Evolutionary conservation across 2,329 filamentous ascomycete genomes (phyloP), one percentile per base, ranked within the genome.

Genomic region (Exserohilum turcica): DNA sequence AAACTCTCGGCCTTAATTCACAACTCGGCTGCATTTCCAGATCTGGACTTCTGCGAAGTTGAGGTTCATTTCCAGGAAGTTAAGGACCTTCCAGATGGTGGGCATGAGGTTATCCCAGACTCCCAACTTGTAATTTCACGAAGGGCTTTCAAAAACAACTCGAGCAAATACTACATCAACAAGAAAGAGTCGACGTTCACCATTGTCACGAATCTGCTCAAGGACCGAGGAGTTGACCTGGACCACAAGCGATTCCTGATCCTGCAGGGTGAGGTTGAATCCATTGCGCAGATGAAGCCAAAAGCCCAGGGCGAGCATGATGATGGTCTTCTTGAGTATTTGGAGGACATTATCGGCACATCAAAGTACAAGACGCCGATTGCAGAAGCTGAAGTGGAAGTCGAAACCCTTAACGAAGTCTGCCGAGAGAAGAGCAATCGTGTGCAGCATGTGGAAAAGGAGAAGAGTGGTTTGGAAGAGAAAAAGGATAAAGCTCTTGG

Each of bases 171-270:
- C 77, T 97, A 96, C 77, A 95, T 99, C 79, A 91, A 99, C 70
- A 86, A 84, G 60, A 90, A 89, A 65, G 87, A 89, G 57, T 96
- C 93, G 29, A 96, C 90, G 69, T 99, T 97, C 73, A 97, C 92
- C 0, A 84, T 87, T 0, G 94, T 99, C 24, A 97, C 92, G 0
- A 91, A 88, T 0, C 80, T 99, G 12, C 84, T 99, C 7, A 89
- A 89, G 52, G 91, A 92, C 18, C 86, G 90, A 19, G 95, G 94
- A 2, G 90, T 99, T 13, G 94, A 99, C 77, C 82, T 99, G 18
- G 94, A 99, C 68, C 94, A 99, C 78, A 99, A 99, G 78, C 90
- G 94, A 55, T 99, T 99, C 77, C 79, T 99, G 48, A 99, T 99
- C 69, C 79, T 99, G 9, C 94, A 99, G 75, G 94, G 94, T 69